A percentile compares a stretch with the other conserved stretches of the same genome.
Conservation (phyloP, 2,329 filamentous ascomycete genomes). For the Venturia oleaginea region DNA sequence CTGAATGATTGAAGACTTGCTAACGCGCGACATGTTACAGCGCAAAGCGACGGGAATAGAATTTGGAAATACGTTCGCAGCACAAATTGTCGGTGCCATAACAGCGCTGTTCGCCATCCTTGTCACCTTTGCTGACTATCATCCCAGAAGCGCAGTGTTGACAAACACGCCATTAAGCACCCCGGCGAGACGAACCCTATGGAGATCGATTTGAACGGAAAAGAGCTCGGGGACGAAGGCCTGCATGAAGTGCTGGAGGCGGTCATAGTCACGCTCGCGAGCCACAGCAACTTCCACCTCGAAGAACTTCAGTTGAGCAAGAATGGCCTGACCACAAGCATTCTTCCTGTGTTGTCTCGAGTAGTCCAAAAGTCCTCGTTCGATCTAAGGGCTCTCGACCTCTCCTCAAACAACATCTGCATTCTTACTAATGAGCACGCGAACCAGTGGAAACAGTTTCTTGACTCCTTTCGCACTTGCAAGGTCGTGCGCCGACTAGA, state of each 20-base stretch:
- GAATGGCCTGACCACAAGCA: slow-evolving; percentile 35
- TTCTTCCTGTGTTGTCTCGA: slow-evolving; percentile 32
- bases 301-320: slow-evolving; percentile 38
- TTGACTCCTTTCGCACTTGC: slow-evolving; percentile 35
- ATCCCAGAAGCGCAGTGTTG: not conserved
- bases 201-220: not conserved
- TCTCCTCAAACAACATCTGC: slow-evolving; percentile 37
- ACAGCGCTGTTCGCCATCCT: not conserved
- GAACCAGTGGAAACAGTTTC: slow-evolving; percentile 34
- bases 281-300: slow-evolving; percentile 24
- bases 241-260: not conserved
- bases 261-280: not conserved
- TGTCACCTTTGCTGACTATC: not conserved
- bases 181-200: not conserved
- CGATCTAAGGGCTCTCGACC: slow-evolving; percentile 38
- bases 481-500: slow-evolving; percentile 36
- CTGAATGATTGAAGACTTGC: not conserved
- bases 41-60: not conserved
- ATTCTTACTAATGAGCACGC: slow-evolving; percentile 30
- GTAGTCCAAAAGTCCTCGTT: slow-evolving; percentile 33
- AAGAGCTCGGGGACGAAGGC: not conserved
- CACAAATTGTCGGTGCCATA: not conserved
- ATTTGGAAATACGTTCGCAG: not conserved
- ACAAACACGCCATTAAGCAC: not conserved
- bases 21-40: not conserved